These are phyloP conservation scores for Globisporangium nagaii DNA, from an alignment of 352 stramenopile genomes.

Conservation along the genomic window DNA sequence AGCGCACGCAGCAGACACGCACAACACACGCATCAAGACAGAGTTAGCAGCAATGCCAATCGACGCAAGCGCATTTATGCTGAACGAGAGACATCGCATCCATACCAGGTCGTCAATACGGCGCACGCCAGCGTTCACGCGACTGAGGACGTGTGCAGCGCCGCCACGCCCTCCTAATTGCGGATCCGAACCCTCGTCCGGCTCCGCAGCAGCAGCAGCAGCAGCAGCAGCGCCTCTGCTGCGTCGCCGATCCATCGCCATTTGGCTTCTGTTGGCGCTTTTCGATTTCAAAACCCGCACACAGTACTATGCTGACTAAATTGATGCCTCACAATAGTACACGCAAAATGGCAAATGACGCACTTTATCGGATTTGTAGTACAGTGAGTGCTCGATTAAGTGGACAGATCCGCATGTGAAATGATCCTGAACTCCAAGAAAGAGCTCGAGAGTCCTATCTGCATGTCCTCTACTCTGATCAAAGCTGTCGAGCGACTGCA, in stretches of 20 bases:
- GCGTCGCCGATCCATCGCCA: neutral
- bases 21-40: neutral
- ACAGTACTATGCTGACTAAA: no score
- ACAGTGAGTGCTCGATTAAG: no score
- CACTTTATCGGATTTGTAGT: no score
- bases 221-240: neutral
- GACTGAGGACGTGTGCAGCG: conserved; percentile 15
- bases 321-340: no score
- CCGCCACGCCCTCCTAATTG: neutral
- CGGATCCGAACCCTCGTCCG: neutral
- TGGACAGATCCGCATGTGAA: no score
- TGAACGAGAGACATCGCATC: no score
- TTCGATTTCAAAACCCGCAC: conserved; percentile 2
- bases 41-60: neutral
- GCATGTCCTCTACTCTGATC: no score
- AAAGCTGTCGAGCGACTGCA: no score
- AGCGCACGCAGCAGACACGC: neutral
- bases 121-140: conserved; percentile 32
- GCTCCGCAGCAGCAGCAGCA: neutral
- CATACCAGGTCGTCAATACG: conserved; percentile 33
- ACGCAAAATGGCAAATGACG: no score
- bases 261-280: neutral
- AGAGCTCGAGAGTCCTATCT: no score
- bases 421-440: no score
- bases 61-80: no score